Evolutionary conservation across 331 rosid species (phyloP).

Genomic region (Phaseolus coccineus): DNA sequence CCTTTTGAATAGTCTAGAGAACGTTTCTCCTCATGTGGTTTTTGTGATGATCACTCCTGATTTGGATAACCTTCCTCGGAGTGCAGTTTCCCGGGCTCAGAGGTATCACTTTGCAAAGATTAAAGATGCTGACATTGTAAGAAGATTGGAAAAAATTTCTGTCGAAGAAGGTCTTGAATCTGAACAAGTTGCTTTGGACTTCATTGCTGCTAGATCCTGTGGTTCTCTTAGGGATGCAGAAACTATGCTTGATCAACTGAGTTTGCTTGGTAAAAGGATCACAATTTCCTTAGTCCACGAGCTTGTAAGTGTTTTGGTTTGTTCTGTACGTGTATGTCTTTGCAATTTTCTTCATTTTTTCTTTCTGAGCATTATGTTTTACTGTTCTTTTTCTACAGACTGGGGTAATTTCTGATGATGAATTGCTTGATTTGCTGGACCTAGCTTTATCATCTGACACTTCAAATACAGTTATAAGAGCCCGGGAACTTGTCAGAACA

Average conservation of each 20-base stretch:
- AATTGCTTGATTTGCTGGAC: slow-evolving; percentile 84
- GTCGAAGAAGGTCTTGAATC: slow-evolving; percentile 69
- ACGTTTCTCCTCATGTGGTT: slow-evolving; percentile 66
- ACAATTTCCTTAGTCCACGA: slow-evolving; percentile 69
- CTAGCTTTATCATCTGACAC: slow-evolving; percentile 87
- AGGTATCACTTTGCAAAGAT: slow-evolving; percentile 82
- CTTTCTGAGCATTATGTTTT: slow-evolving; percentile 9
- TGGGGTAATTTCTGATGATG: slow-evolving; percentile 83
- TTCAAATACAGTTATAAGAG: slow-evolving; percentile 77
- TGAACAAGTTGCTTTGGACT: slow-evolving; percentile 73
- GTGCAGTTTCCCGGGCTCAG: slow-evolving; percentile 74
- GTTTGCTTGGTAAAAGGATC: slow-evolving; percentile 81
- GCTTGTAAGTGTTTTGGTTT: slow-evolving; percentile 68
- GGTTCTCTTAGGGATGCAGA: slow-evolving; percentile 96
- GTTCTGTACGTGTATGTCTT: slow-evolving; percentile 3
- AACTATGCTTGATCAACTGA: slow-evolving; percentile 91
- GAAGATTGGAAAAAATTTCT: slow-evolving; percentile 67
- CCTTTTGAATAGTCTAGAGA: slow-evolving; percentile 69
- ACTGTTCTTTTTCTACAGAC: slow-evolving; percentile 60
- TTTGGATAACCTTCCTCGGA: slow-evolving; percentile 70
- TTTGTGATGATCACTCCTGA: slow-evolving; percentile 89
- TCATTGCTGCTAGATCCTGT: slow-evolving; percentile 73
- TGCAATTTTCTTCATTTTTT: not conserved
- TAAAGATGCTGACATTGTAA: slow-evolving; percentile 75
- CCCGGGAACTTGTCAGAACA: slow-evolving; percentile 84